phyloP scores from a whole-genome alignment of 2,329 filamentous ascomycete genomes.

The Colletotrichum musicola region DNA sequence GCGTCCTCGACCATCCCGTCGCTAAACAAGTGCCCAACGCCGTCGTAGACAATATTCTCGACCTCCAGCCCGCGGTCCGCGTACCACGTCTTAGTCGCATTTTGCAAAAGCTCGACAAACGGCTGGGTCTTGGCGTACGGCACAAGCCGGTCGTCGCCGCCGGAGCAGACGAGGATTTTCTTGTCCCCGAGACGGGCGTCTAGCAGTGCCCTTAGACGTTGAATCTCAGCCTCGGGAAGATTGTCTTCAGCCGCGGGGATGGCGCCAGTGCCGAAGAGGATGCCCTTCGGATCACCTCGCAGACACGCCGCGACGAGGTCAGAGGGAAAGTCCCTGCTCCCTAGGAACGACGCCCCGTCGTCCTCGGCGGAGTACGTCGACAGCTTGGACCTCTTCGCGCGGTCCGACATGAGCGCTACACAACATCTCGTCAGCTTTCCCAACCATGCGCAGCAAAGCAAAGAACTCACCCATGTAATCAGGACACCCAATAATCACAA shows the following conservation, averaged over 20 bases:
- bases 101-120: constrained; percentile 73
- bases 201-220: constrained; percentile 59
- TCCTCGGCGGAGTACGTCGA: constrained; percentile 68
- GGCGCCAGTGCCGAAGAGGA: constrained; percentile 71
- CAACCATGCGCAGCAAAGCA: no score
- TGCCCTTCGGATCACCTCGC: constrained; percentile 79
- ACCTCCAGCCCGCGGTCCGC: constrained; percentile 68
- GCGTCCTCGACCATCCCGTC: constrained; percentile 76
- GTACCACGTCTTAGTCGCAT: constrained; percentile 65
- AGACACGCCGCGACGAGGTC: constrained; percentile 74
- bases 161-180: constrained; percentile 73
- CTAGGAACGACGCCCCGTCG: constrained; percentile 75
- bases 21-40: constrained; percentile 77
- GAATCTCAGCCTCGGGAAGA: constrained; percentile 53
- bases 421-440: constrained; percentile 4
- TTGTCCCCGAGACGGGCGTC: constrained; percentile 69
- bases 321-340: constrained; percentile 81
- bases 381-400: constrained; percentile 78
- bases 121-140: constrained; percentile 72
- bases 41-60: constrained; percentile 76
- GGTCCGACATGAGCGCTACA: constrained; percentile 77
- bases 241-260: constrained; percentile 45
- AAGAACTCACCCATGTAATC: constrained; percentile 77
- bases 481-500: constrained; percentile 88
- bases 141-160: constrained; percentile 78